A percentile compares a stretch with the other conserved stretches of the same genome.
These are phyloP conservation scores for Dentipellis fragilis DNA, from an alignment of 768 basidiomycete genomes.

Conservation along the genomic window DNA sequence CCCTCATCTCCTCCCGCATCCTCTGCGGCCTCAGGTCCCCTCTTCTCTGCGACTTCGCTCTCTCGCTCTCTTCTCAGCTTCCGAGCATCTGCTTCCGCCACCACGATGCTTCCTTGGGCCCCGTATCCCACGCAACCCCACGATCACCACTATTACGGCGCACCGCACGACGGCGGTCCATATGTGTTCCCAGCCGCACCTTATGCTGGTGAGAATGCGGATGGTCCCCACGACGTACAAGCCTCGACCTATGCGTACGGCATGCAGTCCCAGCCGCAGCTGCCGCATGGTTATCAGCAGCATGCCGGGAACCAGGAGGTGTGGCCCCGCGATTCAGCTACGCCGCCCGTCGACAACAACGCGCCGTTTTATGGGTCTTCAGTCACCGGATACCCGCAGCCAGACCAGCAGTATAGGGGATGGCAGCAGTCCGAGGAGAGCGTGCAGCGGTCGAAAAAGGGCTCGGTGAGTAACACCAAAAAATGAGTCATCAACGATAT, in stretches of 20 bases:
- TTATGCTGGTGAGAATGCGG: not conserved
- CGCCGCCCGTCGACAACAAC: not conserved
- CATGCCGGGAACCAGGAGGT: not conserved
- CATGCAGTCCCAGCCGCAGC: too few relatives aligned
- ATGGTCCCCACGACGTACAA: not conserved
- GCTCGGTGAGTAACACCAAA: not conserved
- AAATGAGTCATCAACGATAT: not conserved
- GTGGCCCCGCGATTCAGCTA: not conserved
- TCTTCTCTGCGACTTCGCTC: not conserved
- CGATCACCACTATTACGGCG: not conserved
- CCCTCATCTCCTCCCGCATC: not conserved
- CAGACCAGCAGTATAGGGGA: not conserved
- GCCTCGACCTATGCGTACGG: too few relatives aligned
- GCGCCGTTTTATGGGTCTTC: not conserved
- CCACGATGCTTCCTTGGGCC: not conserved
- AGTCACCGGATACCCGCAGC: not conserved
- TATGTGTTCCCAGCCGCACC: not conserved
- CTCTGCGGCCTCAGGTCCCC: not conserved
- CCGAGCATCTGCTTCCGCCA: not conserved
- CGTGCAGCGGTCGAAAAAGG: not conserved
- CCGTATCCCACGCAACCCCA: not conserved
- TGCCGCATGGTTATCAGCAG: too few relatives aligned
- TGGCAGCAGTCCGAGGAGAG: not conserved
- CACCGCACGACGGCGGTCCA: not conserved
- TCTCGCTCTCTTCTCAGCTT: not conserved